Evolutionary conservation across 164 flowering plant genomes (phyloP).

Genomic region (Macadamia tetraphylla): DNA sequence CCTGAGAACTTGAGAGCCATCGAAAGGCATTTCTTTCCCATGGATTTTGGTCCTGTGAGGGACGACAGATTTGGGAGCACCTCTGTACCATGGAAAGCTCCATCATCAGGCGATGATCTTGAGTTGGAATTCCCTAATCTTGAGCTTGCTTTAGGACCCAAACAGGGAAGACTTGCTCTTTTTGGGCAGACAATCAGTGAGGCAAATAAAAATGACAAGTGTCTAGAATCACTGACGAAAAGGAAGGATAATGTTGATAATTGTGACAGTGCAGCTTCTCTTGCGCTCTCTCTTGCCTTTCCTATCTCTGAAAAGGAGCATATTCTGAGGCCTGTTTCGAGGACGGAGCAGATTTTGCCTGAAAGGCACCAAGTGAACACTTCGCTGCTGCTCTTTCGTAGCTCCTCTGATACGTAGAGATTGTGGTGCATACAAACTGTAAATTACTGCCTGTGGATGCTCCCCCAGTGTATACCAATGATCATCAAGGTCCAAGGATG

Average conservation of each 20-base stretch:
- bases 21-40: conserved; percentile 56
- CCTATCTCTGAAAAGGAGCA: conserved; percentile 45
- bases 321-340: conserved; percentile 26
- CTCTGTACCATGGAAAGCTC: conserved; percentile 22
- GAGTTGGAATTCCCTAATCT: conserved; percentile 46
- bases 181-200: conserved; percentile 28
- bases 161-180: conserved; percentile 29
- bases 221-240: conserved; percentile 13
- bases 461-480: conserved; percentile 13
- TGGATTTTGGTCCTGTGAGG: conserved; percentile 26
- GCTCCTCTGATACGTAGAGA: conserved; percentile 35
- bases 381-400: conserved; percentile 47
- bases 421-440: conserved; percentile 7
- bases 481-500: conserved; percentile 2
- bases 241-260: conserved; percentile 16
- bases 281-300: conserved; percentile 66
- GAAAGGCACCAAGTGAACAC: conserved; percentile 39
- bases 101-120: conserved; percentile 26
- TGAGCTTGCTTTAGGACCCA: conserved; percentile 79
- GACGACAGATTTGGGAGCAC: conserved; percentile 13
- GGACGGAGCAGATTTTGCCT: conserved; percentile 33
- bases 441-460: conserved; percentile 17
- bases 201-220: conserved; percentile 22
- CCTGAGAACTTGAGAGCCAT: conserved; percentile 20
- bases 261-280: conserved; percentile 50